Evolutionary conservation across 1,284 basidiomycete genomes (phyloP), one percentile per base, ranked within the genome.

Genomic region (Pascua sp.): DNA sequence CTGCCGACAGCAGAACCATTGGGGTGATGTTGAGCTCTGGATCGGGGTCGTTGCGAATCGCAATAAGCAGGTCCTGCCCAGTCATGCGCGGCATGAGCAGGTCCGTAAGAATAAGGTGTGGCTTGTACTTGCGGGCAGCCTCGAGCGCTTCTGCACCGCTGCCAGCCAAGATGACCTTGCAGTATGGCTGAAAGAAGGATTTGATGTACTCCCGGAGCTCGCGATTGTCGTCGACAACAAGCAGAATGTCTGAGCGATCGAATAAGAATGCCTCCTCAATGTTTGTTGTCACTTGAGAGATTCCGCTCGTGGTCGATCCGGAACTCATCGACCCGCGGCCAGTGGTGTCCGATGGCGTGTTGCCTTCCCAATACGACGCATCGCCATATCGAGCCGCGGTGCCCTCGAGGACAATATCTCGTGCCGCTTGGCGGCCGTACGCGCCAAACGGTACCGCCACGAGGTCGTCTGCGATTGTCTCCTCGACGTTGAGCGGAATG

Each of bases 81-180:
- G 51, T 61, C 53, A 64, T 53, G 24, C 57, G 38, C 0, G 72
- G 70, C 70, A 76, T 77, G 64, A 71, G 71, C 24, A 61, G 18
- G 42, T 68, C 67, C 0, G 61, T 56, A 1, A 68, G 46, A 15
- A 68, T 71, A 15, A 69, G 47, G 36, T 65, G 38, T 53, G 67
- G 62, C 38, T 48, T 44, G 15, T 32, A n/a, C 51, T 42, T 38
- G 11, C 60, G 42, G 8, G 72, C 67, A 7, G 68, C 56, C 16
- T 71, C 61, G 9, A 75, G 58, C 1, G 72, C 77, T 47, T 75
- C 68, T 36, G 67, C 53, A 0, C 73, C 76, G 50, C 72, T 65
- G 5, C 66, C 67, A 18, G 67, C 70, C n/a, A 72, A 63, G 13
- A 77, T 61, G 48, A 66, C 58, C 15, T 50, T 64, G 52, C 75